Base-by-base conservation (phyloP, 2,329 filamentous ascomycete species). In the Beauveria rudraprayagi region DNA sequence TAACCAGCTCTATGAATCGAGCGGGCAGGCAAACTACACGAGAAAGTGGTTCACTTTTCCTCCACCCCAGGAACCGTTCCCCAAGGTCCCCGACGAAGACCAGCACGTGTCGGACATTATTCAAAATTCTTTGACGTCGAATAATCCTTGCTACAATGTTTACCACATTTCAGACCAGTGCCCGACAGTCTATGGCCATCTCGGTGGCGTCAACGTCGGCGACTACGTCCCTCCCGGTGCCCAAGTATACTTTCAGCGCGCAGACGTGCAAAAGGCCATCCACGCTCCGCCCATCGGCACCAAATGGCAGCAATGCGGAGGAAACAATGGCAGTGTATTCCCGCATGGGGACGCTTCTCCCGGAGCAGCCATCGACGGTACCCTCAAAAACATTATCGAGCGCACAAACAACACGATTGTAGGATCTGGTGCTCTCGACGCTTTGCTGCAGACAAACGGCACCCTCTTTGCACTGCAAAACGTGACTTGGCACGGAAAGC, bases 71-170 rank as follows among this genome's bases (percentile, higher is more conserved):
- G 86, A 0, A 70, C 70, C 0, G 73, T 67, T 1, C 66, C 76
- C 0, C 78, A 83, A 5, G 79, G 80, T 63, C 70, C 71, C 30
- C 70, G 75, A 77, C 5, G 92, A 89, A 69, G 76, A 78, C 53
- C 67, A 19, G 10, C n/a, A 89, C 17, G 88, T 80, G 67, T 71
- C 79, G 61, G 75, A 81, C 22, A 81, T 90, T 34, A 76, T 76
- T 66, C 65, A 77, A 0, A 85, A 84, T 28, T 80, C 81, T 6
- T 64, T 77, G 5, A 67, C 75, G 1, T 72, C 83, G 0, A 56
- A 55, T 37, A 94, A 94, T 74, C 90, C 90, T 0, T 94, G 91
- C 76, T 95, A 88, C 74, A 85, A 91, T 70, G 76, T 90, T 10
- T 93, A 93, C 73, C 83, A 89, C 56, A 82, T 93, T 16, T 83